A percentile compares a stretch with the other conserved stretches of the same genome.
Evolutionary conservation across 257 asterid species (phyloP).

Genomic region (Vinca minor): DNA sequence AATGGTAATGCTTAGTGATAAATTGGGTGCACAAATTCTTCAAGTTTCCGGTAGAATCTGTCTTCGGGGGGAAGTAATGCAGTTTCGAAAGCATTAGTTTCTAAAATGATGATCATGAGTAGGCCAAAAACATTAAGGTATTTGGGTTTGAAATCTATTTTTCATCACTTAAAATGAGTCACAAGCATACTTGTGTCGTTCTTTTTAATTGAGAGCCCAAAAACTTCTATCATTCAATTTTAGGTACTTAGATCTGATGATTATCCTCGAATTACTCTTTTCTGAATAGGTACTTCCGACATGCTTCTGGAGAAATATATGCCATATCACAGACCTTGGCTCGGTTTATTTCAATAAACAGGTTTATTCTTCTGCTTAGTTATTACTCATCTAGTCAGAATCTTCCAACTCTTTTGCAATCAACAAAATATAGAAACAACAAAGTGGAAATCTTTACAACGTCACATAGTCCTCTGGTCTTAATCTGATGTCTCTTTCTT

Average conservation of each 20-base stretch:
- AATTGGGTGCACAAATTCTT: not conserved
- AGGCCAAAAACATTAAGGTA: not conserved
- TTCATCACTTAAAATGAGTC: not conserved
- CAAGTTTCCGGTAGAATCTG: not conserved
- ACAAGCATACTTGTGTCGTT: not conserved
- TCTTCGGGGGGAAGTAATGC: not conserved
- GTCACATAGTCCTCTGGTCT: not conserved
- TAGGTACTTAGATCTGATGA: not conserved
- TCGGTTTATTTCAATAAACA: constrained; percentile 64
- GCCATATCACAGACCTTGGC: constrained; percentile 77
- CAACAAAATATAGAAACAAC: not conserved
- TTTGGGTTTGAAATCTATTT: not conserved
- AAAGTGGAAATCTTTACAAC: not conserved
- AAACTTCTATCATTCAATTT: not conserved
- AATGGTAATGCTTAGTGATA: not conserved
- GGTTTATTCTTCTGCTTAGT: constrained; percentile 26
- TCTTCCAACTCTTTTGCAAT: not conserved
- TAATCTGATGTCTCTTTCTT: constrained; percentile 1
- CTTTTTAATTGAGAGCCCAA: not conserved
- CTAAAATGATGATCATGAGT: not conserved
- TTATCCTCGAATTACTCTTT: not conserved
- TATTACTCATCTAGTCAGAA: not conserved
- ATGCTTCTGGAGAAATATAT: constrained; percentile 80
- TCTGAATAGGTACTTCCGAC: constrained; percentile 62
- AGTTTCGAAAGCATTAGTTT: not conserved